Evolutionary conservation across 768 basidiomycete species (phyloP), one percentile per base, ranked within the genome.

Genomic region (Lactarius hengduanensis): DNA sequence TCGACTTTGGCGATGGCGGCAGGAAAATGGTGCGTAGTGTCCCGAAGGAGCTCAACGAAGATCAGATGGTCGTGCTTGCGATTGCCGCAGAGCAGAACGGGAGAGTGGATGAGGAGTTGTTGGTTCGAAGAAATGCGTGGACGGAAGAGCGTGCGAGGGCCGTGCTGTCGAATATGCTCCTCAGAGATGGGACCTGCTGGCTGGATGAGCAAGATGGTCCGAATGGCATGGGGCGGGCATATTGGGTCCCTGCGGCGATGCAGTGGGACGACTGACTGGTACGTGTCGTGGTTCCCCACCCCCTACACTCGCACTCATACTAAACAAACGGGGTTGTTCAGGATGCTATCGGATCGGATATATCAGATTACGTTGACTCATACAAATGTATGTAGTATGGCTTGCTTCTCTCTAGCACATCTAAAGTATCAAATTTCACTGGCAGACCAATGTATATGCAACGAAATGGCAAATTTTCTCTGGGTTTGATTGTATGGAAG

Each of bases 161-260:
- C 13, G 95, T 90, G 1, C 76, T 98, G 72, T 89, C 94, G 72
- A 95, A 96, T 68, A 95, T 96, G 87, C 83, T 96, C 16, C 81
- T 93, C 68, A 82, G 90, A 32, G 95, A 98, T 69, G 96, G 96
- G 1, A 79, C 96, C 30, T 96, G 93, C 65, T 99, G 97, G 97
- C 74, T 98, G 36, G 97, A 99, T 73, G 89, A 92, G 30, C 94
- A 97, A 76, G 92, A 91, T 61, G 85, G 70, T 7, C 64, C 64
- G 1, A 38, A 86, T 70, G 74, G 74, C 18, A 80, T 78, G 36
- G 86, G 86, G 34, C 81, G 82, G 64, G 85, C 87, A 28, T 96
- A 94, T 74, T 98, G 94, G 94, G 82, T 96, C 13, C 89, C 90
- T 1, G 92, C 91, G 15, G 90, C 89, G 3, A 91, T 96, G 84